Evolutionary conservation across 2,329 filamentous ascomycete genomes (phyloP).

Genomic region (Truncatella angustata): DNA sequence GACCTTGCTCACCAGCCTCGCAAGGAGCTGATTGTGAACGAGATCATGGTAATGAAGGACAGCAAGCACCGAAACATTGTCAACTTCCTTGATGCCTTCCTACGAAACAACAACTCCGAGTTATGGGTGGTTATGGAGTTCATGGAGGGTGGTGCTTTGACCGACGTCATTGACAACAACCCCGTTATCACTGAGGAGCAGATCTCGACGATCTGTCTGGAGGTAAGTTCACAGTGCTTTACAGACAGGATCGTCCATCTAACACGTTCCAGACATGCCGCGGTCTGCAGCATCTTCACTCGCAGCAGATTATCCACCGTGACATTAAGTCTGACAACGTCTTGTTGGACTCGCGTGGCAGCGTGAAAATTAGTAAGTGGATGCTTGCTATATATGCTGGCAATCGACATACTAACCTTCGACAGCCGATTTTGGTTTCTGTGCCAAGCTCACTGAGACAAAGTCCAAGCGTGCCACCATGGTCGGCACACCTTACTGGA

Average conservation of each 20-base stretch:
- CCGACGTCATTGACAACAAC: slow-evolving; percentile 99
- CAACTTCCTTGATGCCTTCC: slow-evolving; percentile 95
- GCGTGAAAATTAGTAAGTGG: slow-evolving; percentile 92
- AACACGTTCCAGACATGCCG: slow-evolving; percentile 73
- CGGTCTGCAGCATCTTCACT: slow-evolving; percentile 89
- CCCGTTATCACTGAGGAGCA: slow-evolving; percentile 91
- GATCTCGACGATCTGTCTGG: slow-evolving; percentile 93
- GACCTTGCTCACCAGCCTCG: slow-evolving; percentile 94
- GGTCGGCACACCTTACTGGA: slow-evolving; percentile 99
- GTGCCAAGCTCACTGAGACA: slow-evolving; percentile 94
- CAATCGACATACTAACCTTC: not conserved
- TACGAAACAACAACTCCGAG: slow-evolving; percentile 90
- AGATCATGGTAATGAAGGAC: slow-evolving; percentile 99
- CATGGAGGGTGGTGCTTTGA: slow-evolving; percentile 97
- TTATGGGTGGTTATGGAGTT: slow-evolving; percentile 99
- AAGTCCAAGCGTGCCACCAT: slow-evolving; percentile 98
- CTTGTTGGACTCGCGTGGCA: slow-evolving; percentile 86
- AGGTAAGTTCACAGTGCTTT: slow-evolving; percentile 59
- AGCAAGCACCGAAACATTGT: slow-evolving; percentile 98
- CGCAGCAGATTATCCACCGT: slow-evolving; percentile 95
- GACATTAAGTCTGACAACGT: slow-evolving; percentile 99
- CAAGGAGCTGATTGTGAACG: slow-evolving; percentile 98
- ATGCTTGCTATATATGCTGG: not conserved
- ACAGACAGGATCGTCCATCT: slow-evolving; percentile 12
- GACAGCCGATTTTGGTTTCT: slow-evolving; percentile 96